Evolutionary conservation across 495 filamentous ascomycete species (phyloP).

Genomic region (Acidomyces sp.): DNA sequence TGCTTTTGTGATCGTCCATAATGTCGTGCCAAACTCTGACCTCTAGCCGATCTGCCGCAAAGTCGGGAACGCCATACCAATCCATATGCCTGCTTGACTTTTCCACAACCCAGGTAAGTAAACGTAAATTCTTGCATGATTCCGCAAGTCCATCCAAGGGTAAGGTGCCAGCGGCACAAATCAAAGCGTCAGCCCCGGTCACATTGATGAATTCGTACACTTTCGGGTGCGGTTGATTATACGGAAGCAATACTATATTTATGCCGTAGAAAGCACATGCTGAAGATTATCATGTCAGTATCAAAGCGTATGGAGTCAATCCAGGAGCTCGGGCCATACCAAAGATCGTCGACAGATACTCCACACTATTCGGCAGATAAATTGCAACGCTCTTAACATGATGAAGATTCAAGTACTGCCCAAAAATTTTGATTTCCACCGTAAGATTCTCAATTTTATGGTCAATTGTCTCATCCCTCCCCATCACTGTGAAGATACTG

Average conservation of each 20-base stretch:
- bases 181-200: slow-evolving; percentile 61
- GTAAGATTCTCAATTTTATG: slow-evolving; percentile 61
- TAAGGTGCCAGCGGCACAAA: slow-evolving; percentile 78
- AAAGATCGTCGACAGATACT: slow-evolving; percentile 63
- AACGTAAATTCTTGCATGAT: slow-evolving; percentile 53
- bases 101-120: slow-evolving; percentile 89
- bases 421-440: slow-evolving; percentile 77
- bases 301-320: background rate
- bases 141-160: slow-evolving; percentile 62
- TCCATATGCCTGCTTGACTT: slow-evolving; percentile 85
- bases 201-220: slow-evolving; percentile 57
- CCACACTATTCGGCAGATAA: slow-evolving; percentile 85
- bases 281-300: slow-evolving; percentile 18
- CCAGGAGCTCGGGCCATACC: slow-evolving; percentile 33
- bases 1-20: slow-evolving; percentile 46
- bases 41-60: slow-evolving; percentile 54
- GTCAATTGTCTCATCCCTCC: slow-evolving; percentile 57
- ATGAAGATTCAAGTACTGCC: slow-evolving; percentile 52
- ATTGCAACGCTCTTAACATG: slow-evolving; percentile 67
- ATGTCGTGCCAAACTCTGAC: slow-evolving; percentile 83
- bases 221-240: slow-evolving; percentile 51
- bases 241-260: slow-evolving; percentile 71
- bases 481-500: slow-evolving; percentile 68
- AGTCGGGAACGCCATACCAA: slow-evolving; percentile 67
- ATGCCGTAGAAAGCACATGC: slow-evolving; percentile 69